Base-by-base conservation (phyloP, 228 moss, liverwort and hornwort genomes). In the Sphagnum fallax region DNA sequence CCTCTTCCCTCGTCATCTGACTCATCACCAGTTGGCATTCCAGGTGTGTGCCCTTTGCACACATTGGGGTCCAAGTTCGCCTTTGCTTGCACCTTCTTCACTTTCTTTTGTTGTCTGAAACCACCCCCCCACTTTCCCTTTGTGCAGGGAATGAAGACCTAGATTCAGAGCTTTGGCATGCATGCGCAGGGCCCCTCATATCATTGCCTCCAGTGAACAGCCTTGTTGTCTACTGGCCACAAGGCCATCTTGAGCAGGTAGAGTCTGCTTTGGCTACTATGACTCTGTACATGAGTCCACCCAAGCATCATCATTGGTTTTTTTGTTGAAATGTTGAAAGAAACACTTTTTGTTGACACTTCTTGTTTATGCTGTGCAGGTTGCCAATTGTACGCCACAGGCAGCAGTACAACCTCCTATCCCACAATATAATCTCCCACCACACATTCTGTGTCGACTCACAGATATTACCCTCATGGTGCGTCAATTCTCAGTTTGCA, bases 231-330 rank as follows among this genome's bases (percentile, higher is more conserved):
- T 82, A 82, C 70, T 82, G 78, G 58, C 82, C 82, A 60, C 82
- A 82, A 73, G 82, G 82, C 48, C 82, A 82, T 60, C 75, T 77
- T 61, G 82, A 82, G 64, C 78, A 82, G 82, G 82, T 82, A 51
- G 69, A 14, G 65, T 65, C 12, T 4, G 55, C 8, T 8, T 12
- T 8, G 9, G 55, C 12, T 55, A 55, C 55, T 55, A 55, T 12
- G 55, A 12, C 12, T 55, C 55, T 1, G 0, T 55, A 8, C 12
- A 12, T 55, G 55, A 8, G 9, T 55, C 3, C 0, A 0, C 12
- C 1, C 8, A 1, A 8, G 55, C 4, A 8, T 8, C 8, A 55
- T 55, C 12, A 12, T 55, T 55, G 55, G 55, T 32, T 32, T 32
- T 32, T 32, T 32, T 32, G 32, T 32, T 32, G 32, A 32, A 32